Conservation (phyloP, 1,284 basidiomycete genomes). For the Retiboletus flavoniger region DNA sequence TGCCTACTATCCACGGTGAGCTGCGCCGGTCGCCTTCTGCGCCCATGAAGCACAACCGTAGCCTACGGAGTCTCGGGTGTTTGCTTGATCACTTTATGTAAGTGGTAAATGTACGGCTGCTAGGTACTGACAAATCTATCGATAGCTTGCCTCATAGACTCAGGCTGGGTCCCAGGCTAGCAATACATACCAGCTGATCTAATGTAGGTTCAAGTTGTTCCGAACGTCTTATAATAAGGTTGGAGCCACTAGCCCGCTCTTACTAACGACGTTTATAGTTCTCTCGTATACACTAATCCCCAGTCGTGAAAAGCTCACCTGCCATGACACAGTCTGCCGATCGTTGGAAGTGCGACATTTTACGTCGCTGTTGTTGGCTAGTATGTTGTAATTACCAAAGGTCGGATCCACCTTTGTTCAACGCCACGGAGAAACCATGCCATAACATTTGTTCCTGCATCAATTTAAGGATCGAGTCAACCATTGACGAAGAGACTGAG, state of each 20-base stretch:
- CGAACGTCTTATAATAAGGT: neutral
- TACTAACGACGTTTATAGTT: neutral
- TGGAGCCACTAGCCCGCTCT: neutral
- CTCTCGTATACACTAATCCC: neutral
- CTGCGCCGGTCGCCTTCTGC: neutral
- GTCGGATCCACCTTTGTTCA: neutral
- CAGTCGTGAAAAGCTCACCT: neutral
- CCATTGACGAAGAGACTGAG: conserved; percentile 2
- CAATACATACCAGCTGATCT: neutral
- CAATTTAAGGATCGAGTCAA: neutral
- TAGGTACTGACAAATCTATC: neutral
- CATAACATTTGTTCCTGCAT: neutral
- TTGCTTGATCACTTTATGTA: neutral
- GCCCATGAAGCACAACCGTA: neutral
- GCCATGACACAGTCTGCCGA: neutral
- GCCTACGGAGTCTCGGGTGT: neutral
- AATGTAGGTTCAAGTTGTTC: neutral
- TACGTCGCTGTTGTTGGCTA: neutral
- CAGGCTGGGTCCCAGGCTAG: neutral
- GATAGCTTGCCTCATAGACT: neutral
- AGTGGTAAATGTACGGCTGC: neutral
- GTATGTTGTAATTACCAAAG: neutral
- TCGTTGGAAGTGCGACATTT: neutral
- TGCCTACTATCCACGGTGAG: neutral
- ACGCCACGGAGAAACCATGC: neutral